Conservation (phyloP, 2,329 filamentous ascomycete species). For the Aspergillus felis region DNA sequence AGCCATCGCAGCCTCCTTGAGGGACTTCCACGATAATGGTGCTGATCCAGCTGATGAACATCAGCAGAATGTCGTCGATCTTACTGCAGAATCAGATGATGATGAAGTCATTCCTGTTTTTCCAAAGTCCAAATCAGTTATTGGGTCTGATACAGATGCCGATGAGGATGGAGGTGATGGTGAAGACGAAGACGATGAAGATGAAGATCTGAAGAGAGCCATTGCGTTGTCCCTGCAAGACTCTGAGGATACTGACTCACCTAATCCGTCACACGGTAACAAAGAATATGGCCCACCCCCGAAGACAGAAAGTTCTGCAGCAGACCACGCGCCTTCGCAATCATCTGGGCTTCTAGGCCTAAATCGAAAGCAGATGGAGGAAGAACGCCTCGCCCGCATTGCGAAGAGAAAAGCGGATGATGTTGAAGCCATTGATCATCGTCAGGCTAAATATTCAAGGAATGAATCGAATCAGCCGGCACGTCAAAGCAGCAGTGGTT, state of each 20-base stretch:
- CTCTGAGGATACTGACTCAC: conserved; percentile 5
- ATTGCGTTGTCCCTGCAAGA: conserved; percentile 32
- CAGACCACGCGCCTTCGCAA: background rate
- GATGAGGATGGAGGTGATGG: conserved; percentile 12
- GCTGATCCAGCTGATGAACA: background rate
- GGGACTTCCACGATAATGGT: conserved; percentile 6
- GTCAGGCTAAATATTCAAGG: conserved; percentile 21
- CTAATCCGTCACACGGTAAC: background rate
- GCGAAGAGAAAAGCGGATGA: conserved; percentile 54
- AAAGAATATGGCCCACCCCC: background rate
- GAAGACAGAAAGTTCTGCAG: background rate
- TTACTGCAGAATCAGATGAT: conserved; percentile 30
- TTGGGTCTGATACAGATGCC: conserved; percentile 23
- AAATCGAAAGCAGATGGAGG: conserved; percentile 79
- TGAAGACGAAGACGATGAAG: conserved; percentile 15
- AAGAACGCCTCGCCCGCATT: conserved; percentile 69
- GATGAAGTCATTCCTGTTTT: conserved; percentile 22
- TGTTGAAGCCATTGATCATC: conserved; percentile 25
- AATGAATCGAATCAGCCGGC: conserved; percentile 4
- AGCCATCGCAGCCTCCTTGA: conserved; percentile 21
- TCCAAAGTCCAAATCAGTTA: conserved; percentile 25
- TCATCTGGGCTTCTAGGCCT: conserved; percentile 49
- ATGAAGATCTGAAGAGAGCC: conserved; percentile 35
- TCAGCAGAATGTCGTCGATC: conserved; percentile 25
- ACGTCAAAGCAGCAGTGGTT: conserved; percentile 1